Evolutionary conservation across 179 eudicot species (phyloP).

Genomic region (Silene noctiflora): DNA sequence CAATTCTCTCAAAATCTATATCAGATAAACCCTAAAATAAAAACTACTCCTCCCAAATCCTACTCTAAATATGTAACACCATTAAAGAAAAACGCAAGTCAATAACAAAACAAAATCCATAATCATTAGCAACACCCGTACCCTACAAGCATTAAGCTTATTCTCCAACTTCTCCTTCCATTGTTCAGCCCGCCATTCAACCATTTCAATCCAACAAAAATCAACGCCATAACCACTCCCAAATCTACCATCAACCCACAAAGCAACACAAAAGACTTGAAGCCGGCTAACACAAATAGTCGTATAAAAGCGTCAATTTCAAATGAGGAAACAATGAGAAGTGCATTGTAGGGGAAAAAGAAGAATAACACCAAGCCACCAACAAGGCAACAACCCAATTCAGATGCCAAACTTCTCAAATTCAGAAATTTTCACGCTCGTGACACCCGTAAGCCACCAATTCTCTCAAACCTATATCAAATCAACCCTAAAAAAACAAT

Average conservation of each 20-base stretch:
- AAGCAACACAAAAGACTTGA: conserved; percentile 24
- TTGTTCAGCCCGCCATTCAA: conserved; percentile 73
- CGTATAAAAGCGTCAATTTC: no score
- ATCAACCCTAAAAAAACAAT: neutral
- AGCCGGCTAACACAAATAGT: no score
- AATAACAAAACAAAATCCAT: no score
- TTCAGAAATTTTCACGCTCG: neutral
- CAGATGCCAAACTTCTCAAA: neutral
- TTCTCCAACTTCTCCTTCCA: conserved; percentile 89
- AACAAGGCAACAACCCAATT: no score
- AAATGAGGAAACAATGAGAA: no score
- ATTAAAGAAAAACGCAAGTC: no score
- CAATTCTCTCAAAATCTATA: no score
- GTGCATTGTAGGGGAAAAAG: no score
- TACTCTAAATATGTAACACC: no score
- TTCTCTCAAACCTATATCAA: neutral
- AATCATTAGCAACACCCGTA: conserved; percentile 15
- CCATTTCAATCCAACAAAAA: conserved; percentile 53
- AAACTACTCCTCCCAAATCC: no score
- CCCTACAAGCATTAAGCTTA: conserved; percentile 86
- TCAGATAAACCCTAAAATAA: no score
- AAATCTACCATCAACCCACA: conserved; percentile 56
- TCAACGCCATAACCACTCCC: conserved; percentile 54
- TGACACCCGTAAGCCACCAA: neutral
- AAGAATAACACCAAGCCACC: no score